phyloP scores from a whole-genome alignment of 1,284 basidiomycete species.

The Ustilago loliicola region DNA sequence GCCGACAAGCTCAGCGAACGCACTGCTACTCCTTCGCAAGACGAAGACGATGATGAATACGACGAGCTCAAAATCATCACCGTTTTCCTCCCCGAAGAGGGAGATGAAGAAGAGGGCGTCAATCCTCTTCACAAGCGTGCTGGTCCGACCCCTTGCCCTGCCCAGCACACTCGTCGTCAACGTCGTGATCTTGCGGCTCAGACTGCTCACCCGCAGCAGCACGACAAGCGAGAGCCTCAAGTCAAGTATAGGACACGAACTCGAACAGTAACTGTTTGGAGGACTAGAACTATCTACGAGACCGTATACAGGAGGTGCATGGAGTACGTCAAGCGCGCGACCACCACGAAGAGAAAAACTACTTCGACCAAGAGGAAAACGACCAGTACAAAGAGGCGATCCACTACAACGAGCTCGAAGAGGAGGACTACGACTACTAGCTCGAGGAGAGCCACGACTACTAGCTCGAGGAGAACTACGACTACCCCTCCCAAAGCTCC shows the following conservation, averaged over 20 bases:
- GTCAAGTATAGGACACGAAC: slow-evolving; percentile 17
- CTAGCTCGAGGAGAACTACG: not conserved
- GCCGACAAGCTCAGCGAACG: slow-evolving; percentile 19
- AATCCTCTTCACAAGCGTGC: slow-evolving; percentile 29
- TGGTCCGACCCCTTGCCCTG: slow-evolving; percentile 44
- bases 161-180: slow-evolving; percentile 27
- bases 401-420: not conserved
- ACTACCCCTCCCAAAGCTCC: not conserved
- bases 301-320: slow-evolving; percentile 41
- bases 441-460: not conserved
- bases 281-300: slow-evolving; percentile 44
- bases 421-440: slow-evolving; percentile 16
- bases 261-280: slow-evolving; percentile 20
- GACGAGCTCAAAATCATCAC: slow-evolving; percentile 52
- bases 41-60: slow-evolving; percentile 38
- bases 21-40: not conserved
- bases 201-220: slow-evolving; percentile 12
- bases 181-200: slow-evolving; percentile 14
- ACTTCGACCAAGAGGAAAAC: slow-evolving; percentile 5
- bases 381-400: not conserved
- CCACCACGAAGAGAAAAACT: not conserved
- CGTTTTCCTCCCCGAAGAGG: slow-evolving; percentile 41
- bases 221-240: slow-evolving; percentile 32
- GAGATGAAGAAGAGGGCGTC: slow-evolving; percentile 3
- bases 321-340: slow-evolving; percentile 17